Conservation (phyloP, 352 stramenopile genomes). For the Globisporangium heterothallicum region DNA sequence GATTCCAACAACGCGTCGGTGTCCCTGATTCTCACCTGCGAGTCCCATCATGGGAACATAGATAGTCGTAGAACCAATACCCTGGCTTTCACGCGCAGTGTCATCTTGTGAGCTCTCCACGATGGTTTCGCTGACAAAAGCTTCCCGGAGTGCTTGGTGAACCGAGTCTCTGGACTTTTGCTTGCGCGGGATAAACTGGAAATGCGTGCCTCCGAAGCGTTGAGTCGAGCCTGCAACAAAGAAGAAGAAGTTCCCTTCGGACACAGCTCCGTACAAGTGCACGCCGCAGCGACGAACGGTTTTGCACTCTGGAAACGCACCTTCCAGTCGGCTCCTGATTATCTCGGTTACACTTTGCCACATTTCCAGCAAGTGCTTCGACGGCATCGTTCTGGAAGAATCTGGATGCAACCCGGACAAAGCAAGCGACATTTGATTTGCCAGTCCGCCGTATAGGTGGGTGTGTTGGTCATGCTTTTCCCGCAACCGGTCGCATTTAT, state of each 20-base stretch:
- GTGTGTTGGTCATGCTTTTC: not conserved
- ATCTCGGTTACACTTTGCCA: conserved; percentile 12
- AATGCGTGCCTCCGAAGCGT: not conserved
- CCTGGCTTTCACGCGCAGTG: not conserved
- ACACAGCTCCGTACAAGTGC: conserved; percentile 7
- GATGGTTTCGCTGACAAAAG: not conserved
- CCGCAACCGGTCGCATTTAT: conserved; percentile 1
- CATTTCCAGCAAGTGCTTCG: conserved; percentile 6
- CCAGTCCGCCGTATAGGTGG: conserved; percentile 3
- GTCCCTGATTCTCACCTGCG: not conserved
- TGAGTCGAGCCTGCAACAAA: not conserved
- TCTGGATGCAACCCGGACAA: not conserved
- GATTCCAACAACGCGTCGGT: conserved; percentile 1
- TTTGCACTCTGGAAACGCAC: not conserved
- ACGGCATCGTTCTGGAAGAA: not conserved
- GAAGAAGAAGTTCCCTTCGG: conserved; percentile 12
- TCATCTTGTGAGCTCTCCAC: not conserved
- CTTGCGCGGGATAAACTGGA: conserved; percentile 3
- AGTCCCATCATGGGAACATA: conserved; percentile 5
- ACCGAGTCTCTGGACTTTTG: not conserved
- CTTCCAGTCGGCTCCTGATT: conserved; percentile 4
- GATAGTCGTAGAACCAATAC: not conserved
- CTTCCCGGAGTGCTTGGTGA: conserved; percentile 2
- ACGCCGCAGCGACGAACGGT: not conserved
- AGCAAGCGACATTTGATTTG: conserved; percentile 1